Evolutionary conservation across 75 land plant genomes (phyloP).

Genomic region (Cupressus sempervirens): DNA sequence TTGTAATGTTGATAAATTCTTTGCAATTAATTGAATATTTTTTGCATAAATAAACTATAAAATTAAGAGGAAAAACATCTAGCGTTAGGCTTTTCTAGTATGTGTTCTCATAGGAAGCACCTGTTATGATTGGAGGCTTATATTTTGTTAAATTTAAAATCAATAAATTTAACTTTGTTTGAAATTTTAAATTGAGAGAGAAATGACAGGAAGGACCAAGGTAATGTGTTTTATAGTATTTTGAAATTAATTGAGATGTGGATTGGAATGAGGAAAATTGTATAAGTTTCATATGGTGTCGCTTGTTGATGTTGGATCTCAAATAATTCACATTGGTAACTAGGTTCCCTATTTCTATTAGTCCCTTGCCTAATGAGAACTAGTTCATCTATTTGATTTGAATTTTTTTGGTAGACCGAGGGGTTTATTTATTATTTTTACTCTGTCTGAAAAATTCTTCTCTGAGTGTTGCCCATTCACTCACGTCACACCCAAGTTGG

Average conservation of each 20-base stretch:
- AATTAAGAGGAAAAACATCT: background rate
- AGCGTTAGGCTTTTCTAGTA: background rate
- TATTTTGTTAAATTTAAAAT: background rate
- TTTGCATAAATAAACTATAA: background rate
- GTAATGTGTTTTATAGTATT: background rate
- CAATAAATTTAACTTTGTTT: background rate
- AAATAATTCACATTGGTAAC: background rate
- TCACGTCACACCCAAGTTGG: background rate
- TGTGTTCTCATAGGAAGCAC: background rate
- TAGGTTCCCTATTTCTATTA: background rate
- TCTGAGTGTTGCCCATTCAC: background rate
- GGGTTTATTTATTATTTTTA: background rate
- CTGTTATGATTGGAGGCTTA: too few species aligned
- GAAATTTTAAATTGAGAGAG: background rate
- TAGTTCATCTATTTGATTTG: background rate
- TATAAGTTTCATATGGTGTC: background rate
- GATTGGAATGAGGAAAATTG: background rate
- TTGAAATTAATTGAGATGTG: background rate
- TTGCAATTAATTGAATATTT: background rate
- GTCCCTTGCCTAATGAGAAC: background rate
- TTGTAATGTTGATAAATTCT: background rate
- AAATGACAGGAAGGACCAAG: background rate
- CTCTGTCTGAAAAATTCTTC: background rate
- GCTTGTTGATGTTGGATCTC: background rate
- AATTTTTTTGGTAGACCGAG: background rate